Evolutionary conservation across 768 basidiomycete species (phyloP), one percentile per base, ranked within the genome.

Genomic region (Leccinum uliginosum): DNA sequence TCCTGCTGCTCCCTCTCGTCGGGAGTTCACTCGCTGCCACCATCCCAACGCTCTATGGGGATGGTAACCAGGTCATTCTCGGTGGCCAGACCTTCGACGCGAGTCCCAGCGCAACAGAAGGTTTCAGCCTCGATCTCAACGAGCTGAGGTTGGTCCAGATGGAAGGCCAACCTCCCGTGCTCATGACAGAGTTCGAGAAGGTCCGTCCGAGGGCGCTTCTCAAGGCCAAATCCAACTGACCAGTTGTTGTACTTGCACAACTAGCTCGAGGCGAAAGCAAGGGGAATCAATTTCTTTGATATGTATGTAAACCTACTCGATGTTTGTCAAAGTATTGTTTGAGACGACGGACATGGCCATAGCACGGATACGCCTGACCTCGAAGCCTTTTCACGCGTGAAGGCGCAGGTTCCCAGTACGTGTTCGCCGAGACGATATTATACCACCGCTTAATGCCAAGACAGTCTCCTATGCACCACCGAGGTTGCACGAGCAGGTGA

Each of bases 181-280:
- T 84, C 87, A 87, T 93, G 75, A 83, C 92, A 14, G 94, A 97
- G 73, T 73, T 89, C n/a, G 87, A 94, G 63, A 97, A 96, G 85
- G 89, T 88, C 29, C 9, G 62, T 19, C 30, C 34, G 11, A 27
- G 12, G 19, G 23, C 14, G 7, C 21, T 9, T 19, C 2, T 8
- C 14, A 21, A 17, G 29, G 5, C 38, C 15, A 15, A 23, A 3
- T 19, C 17, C 19, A 38, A 47, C 54, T 46, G 1, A 62, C 30
- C n/a, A 1, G n/a, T 19, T 12, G 38, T 35, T 44, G 4, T 27
- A 2, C 2, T 44, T 45, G 4, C 24, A 15, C 15, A 19, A 17
- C 8, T 55, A 93, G 91, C 87, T 95, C 59, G 75, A 83, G 65
- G 80, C 84, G 58, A 95, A 89, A 73, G 84, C 85, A 50, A 78